Base-by-base conservation (phyloP, 768 basidiomycete genomes). In the Sistotremastrum suecicum region DNA sequence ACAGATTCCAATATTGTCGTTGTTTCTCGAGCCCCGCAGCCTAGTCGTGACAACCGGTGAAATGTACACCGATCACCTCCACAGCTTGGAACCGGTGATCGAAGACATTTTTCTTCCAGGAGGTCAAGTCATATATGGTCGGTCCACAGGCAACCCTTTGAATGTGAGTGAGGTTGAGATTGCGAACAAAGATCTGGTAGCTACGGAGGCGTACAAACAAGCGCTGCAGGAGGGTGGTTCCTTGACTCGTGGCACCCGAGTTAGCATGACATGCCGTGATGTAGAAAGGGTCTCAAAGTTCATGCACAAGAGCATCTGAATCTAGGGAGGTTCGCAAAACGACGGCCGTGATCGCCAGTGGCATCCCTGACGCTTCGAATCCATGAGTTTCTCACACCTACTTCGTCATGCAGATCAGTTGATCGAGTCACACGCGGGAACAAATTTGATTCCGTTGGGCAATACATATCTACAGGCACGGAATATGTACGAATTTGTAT, bases 231-330 rank as follows among this genome's bases (percentile, higher is more conserved):
- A 63, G 10, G 79, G 78, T n/a, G 74, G 73, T 5, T 57, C 59
- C 31, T 60, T 90, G 47, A 56, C 58, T 50, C 70, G 91, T 49
- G 64, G 65, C 11, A 69, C 69, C 36, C 65, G 91, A 57, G 77
- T 84, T 44, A 94, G 88, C 62, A 60, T 94, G 56, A 94, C 91
- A 1, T 94, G 85, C 58, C 71, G 90, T 44, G 83, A 84, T 56
- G 83, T 91, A 3, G 72, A 69, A 46, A 82, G 74, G 55, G 80
- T 87, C 41, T 61, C 58, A 28, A 57, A 54, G 37, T 20, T 20
- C 20, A 20, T 20, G 20, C 20, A 20, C 20, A 20, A 20, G 20
- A 20, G 20, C 20, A 20, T 20, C 20, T 20, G 20, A 20, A 20
- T 20, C 20, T 20, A 20, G 20, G 20, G 20, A 20, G 20, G 20